Evolutionary conservation across 2,329 filamentous ascomycete species (phyloP).

Genomic region (Sclerotinia glacialis): DNA sequence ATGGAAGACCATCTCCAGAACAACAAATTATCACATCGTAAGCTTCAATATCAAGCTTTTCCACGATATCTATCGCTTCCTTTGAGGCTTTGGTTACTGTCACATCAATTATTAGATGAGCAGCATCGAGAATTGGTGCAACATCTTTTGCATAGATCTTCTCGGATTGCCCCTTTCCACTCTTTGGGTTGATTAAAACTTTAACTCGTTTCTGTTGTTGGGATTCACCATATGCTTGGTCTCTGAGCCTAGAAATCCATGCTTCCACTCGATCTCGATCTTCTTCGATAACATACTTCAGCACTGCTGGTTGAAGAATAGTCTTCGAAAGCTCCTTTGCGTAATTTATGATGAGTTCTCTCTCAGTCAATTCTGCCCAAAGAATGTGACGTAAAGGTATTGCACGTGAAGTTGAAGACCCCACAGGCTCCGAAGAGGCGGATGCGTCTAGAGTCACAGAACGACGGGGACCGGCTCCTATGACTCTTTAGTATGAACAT

Average conservation of each 20-base stretch:
- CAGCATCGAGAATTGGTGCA: constrained; percentile 76
- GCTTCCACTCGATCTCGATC: constrained; percentile 34
- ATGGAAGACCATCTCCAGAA: constrained; percentile 84
- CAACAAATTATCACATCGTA: constrained; percentile 84
- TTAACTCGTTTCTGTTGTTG: constrained; percentile 73
- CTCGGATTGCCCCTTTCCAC: constrained; percentile 72
- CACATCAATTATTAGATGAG: constrained; percentile 72
- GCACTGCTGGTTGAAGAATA: constrained; percentile 32
- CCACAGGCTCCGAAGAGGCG: constrained; percentile 19
- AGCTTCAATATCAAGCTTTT: constrained; percentile 68
- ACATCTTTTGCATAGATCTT: constrained; percentile 71
- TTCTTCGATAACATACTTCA: constrained; percentile 44
- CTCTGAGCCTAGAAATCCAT: constrained; percentile 64
- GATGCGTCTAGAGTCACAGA: constrained; percentile 18
- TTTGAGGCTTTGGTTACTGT: constrained; percentile 66
- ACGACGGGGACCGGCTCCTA: constrained; percentile 15
- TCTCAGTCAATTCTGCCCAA: constrained; percentile 19
- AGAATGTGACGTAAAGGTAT: constrained; percentile 23
- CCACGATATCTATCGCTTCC: constrained; percentile 74
- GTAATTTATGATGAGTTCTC: constrained; percentile 20
- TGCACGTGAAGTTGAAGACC: constrained; percentile 6
- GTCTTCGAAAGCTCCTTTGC: constrained; percentile 19
- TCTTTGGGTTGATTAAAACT: constrained; percentile 83
- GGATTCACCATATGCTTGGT: constrained; percentile 65
- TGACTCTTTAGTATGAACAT: neutral